Base-by-base conservation (phyloP, 495 filamentous ascomycete species). In the Aspergillus coremiiformis region DNA sequence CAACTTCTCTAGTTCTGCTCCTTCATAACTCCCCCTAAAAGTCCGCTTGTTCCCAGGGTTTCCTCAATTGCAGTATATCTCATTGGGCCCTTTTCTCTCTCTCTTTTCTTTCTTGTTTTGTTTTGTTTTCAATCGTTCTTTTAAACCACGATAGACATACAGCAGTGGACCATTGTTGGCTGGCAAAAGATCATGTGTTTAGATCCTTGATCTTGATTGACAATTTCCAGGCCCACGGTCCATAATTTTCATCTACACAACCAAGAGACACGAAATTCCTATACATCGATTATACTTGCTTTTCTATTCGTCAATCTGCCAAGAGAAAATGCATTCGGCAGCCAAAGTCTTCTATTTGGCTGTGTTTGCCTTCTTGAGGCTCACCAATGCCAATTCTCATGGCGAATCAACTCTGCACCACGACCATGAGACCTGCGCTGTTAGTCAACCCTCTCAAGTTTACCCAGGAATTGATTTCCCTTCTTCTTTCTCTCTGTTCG, bases 291-390 rank as follows among this genome's bases (percentile, higher is more conserved):
- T 42, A 42, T 23, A 27, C 19, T 19, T 7, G 7, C 9, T 21
- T 17, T 1, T 30, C 37, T 24, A 10, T 23, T 7, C 19, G 7
- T 20, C 22, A 24, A 7, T 2, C 14, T 9, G 10, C 33, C 48
- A 26, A 39, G 33, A 15, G 39, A 67, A 62, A 14, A 90, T 89
- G 86, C 84, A 77, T 59, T 74, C 84, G 49, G 80, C 83, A 39
- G 76, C 80, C 47, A 79, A 78, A 59, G 69, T 82, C 19, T 90
- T 91, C 67, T 90, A 84, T 68, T 71, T 90, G 57, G 85, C 87
- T 44, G 70, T 89, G 39, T 91, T 91, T 64, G 76, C 84, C 54
- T 78, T 92, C 59, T 81, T 83, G 65, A 73, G 72, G 24, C 68
- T 83, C 14, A 66, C 79, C 41, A 61, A 67, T 44, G 71, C 72